Evolutionary conservation across 1,139 yeast species (phyloP).

Genomic region (Blastobotrys capitulatus): DNA sequence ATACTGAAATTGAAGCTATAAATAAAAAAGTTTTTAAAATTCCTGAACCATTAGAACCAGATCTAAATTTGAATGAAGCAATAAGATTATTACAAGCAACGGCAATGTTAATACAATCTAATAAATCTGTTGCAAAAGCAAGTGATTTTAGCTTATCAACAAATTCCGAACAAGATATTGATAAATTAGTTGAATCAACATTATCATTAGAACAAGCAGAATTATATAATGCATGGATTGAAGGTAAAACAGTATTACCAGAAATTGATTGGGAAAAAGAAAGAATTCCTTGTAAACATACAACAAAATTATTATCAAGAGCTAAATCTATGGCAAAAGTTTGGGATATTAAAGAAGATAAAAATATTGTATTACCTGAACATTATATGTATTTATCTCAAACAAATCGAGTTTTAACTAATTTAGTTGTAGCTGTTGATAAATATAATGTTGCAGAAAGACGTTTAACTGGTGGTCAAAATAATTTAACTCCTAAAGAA

Average conservation of each 20-base stretch:
- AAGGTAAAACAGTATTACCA: not conserved
- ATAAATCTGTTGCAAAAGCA: constrained; percentile 2
- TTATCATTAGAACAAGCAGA: not conserved
- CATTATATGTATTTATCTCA: constrained; percentile 3
- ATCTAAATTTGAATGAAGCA: not conserved
- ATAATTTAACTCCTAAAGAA: not conserved
- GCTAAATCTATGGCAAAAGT: constrained; percentile 6
- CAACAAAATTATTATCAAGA: constrained; percentile 1
- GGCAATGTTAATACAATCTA: not conserved
- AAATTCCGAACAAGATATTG: not conserved
- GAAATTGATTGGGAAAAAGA: constrained; percentile 7
- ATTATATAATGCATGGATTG: not conserved
- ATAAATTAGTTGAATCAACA: not conserved
- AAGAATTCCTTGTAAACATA: not conserved
- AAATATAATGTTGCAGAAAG: constrained; percentile 1
- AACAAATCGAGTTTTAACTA: not conserved
- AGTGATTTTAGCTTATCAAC: not conserved
- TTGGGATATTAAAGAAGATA: not conserved
- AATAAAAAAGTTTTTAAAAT: not conserved
- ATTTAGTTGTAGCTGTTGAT: constrained; percentile 7
- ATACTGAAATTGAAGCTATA: not conserved
- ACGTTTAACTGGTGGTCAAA: constrained; percentile 4
- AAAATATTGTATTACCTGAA: not conserved
- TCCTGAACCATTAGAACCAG: not conserved
- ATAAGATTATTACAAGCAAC: not conserved